Percentiles rank a stretch among this genome's conserved stretches.
Conservation (phyloP, 192 early-diverging fungal genomes). For the Fimicolochytrium jonesii region DNA sequence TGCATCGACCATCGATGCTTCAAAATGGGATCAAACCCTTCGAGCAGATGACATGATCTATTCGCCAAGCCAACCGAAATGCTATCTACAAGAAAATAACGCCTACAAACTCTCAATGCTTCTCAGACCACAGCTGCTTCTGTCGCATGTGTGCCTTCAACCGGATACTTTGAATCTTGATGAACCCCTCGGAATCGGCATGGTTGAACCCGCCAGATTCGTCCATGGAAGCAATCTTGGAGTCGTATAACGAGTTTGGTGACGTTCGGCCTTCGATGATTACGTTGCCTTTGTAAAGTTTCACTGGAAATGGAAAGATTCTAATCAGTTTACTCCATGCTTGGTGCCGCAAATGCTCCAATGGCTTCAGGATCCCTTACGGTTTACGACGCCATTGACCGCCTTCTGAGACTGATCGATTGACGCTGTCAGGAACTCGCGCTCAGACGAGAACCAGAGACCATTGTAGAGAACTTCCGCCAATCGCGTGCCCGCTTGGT, state of each 20-base stretch:
- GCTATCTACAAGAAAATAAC: no score
- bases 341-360: neutral
- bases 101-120: no score
- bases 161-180: slow-evolving; percentile 95
- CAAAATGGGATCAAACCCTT: no score
- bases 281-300: slow-evolving; percentile 94
- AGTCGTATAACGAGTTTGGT: slow-evolving; percentile 77
- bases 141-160: slow-evolving; percentile 56
- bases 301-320: no score
- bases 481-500: slow-evolving; percentile 48
- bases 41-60: no score
- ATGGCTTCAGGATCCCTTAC: slow-evolving; percentile 16
- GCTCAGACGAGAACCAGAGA: slow-evolving; percentile 94
- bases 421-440: slow-evolving; percentile 80
- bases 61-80: no score
- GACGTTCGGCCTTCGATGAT: slow-evolving; percentile 87
- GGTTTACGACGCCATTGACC: slow-evolving; percentile 87
- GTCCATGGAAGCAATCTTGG: slow-evolving; percentile 96
- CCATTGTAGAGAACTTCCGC: slow-evolving; percentile 96
- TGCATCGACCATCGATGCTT: no score
- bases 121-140: slow-evolving; percentile 18
- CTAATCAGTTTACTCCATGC: no score
- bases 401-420: slow-evolving; percentile 78
- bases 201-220: slow-evolving; percentile 80
- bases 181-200: slow-evolving; percentile 92